Base-by-base conservation (phyloP, 176 grass and related monocot species). In the Themeda triandra region DNA sequence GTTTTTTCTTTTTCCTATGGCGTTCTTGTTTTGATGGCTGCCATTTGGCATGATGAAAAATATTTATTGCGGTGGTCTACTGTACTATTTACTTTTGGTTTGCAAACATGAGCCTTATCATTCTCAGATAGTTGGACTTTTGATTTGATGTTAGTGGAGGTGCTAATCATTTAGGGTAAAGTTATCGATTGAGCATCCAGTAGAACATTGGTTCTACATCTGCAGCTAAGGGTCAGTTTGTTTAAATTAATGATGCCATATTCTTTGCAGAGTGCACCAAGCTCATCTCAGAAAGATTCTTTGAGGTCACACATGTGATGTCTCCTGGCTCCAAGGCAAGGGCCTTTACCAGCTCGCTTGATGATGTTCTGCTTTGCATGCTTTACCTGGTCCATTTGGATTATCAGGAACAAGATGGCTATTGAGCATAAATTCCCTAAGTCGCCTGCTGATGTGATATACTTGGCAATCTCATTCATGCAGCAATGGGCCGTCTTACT, bases 251-350 rank as follows among this genome's bases (percentile, higher is more conserved):
- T 46, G 17, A 84, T 81, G 23, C 28, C 33, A 17, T 31, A 28
- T 69, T 80, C 30, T 58, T 36, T 76, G 63, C 87, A 92, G 90
- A 86, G 80, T n/a, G 70, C 87, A 6, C 68, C 83, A 46, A 79
- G 41, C 63, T 21, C 29, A 46, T 24, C 80, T 3, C 63, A 62
- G 41, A 51, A 83, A 80, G 75, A 45, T 89, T 72, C 70, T 11
- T 41, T 84, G 14, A 92, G 76, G 76, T 78, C 91, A 62, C 91
- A 84, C 33, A 78, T 92, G 70, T 92, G 84, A 92, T n/a, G n/a
- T n/a, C n/a, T n/a, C n/a, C n/a, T n/a, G n/a, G n/a, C n/a, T n/a
- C n/a, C n/a, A n/a, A n/a, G n/a, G n/a, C n/a, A n/a, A n/a, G n/a
- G n/a, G n/a, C n/a, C n/a, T n/a, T n/a, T n/a, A n/a, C n/a, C n/a